Conservation (phyloP, 768 basidiomycete species). For the Lactarius quietus region DNA sequence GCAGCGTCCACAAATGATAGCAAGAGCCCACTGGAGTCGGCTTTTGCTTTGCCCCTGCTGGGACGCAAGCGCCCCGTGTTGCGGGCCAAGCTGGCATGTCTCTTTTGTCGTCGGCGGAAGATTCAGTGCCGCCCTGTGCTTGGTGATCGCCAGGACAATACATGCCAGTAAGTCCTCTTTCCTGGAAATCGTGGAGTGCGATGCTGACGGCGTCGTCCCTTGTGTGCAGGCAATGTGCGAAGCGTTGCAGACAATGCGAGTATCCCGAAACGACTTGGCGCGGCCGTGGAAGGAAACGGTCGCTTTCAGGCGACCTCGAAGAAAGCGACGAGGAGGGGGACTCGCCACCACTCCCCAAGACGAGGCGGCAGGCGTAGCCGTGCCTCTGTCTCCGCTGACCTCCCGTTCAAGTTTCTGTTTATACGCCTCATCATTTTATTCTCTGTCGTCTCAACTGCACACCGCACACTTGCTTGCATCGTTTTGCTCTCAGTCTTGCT, state of each 20-base stretch:
- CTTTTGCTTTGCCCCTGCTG: slow-evolving; percentile 16
- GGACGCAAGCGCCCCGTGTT: slow-evolving; percentile 24
- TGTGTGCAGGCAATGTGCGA: slow-evolving; percentile 17
- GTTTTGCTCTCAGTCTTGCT: not conserved
- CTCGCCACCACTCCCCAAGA: not conserved
- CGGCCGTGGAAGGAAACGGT: slow-evolving; percentile 17
- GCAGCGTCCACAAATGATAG: not conserved
- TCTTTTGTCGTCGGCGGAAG: slow-evolving; percentile 25
- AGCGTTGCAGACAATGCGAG: slow-evolving; percentile 17
- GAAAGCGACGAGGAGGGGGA: slow-evolving; percentile 18
- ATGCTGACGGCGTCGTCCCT: not conserved
- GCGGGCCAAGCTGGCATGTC: slow-evolving; percentile 21
- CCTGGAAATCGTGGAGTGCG: not conserved
- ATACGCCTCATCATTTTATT: not conserved
- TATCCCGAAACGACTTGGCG: slow-evolving; percentile 25
- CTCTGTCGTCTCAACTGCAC: not conserved
- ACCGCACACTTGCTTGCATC: not conserved
- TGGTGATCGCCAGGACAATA: slow-evolving; percentile 6
- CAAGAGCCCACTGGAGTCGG: slow-evolving; percentile 5
- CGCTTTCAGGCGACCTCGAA: not conserved
- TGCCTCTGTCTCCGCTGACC: not conserved
- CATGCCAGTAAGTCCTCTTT: slow-evolving; percentile 18
- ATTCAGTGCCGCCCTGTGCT: slow-evolving; percentile 19
- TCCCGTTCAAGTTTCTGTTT: not conserved
- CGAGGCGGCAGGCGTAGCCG: not conserved